Evolutionary conservation across 2,329 filamentous ascomycete species (phyloP), one percentile per base, ranked within the genome.

Genomic region (Cryphonectria carpinicola): DNA sequence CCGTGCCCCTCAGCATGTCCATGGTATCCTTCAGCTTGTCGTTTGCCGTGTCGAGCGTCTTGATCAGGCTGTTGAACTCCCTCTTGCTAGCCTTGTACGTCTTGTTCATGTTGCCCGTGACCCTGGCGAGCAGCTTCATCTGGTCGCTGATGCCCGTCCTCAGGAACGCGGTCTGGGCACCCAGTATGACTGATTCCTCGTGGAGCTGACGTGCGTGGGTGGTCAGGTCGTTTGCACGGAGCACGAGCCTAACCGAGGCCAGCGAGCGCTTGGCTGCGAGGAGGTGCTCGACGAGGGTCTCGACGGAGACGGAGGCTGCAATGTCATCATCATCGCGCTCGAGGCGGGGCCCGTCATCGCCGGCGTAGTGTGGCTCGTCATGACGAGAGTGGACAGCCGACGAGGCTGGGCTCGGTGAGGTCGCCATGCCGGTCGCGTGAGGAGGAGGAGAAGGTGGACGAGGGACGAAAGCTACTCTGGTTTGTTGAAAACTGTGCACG

Each of bases 251-350:
- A 79, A 97, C 94, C 14, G 94, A 94, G 22, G 92, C 93, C 5
- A 98, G 87, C 1, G 95, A 95, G 61, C 93, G 90, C 79, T 98
- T 98, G 11, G 95, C 93, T 41, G 92, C 91, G 56, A 98, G 89
- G 49, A 98, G 91, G 81, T 97, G 90, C 67, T 90, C 88, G 69
- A 98, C 93, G 60, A 98, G 89, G 35, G 89, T 90, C 76, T 97
- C 93, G 77, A 97, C 88, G 35, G 87, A 80, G 5, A 85, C 79
- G 39, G 80, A 76, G 58, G 77, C 76, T 60, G 80, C 80, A 65
- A 80, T 80, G 65, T 81, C 77, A 70, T 75, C 76, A 56, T 70
- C 63, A 64, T 71, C 70, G 28, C 65, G 54, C 8, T 39, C 66
- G 28, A 39, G 39, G 14, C 65, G 41, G 61, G 25, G 52, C 4